Percentiles rank a stretch among this genome's conserved stretches.
Conservation (phyloP, 768 basidiomycete species). For the Mycena latifolia region DNA sequence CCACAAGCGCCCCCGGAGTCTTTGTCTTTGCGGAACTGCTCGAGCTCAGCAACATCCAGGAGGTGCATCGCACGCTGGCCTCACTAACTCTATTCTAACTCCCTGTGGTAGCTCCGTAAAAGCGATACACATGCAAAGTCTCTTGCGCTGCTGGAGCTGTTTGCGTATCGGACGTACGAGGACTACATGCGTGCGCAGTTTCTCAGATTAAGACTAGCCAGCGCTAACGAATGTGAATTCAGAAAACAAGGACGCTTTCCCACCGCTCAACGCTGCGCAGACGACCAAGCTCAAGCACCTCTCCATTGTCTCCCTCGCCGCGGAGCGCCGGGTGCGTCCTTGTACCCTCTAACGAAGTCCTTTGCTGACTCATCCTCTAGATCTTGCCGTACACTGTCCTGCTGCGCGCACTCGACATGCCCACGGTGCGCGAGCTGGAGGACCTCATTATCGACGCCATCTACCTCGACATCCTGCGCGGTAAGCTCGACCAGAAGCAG, state of each 20-base stretch:
- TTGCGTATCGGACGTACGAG: conserved; percentile 89
- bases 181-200: conserved; percentile 74
- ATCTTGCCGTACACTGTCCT: conserved; percentile 87
- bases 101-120: conserved; percentile 66
- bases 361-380: conserved; percentile 51
- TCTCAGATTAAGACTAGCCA: neutral
- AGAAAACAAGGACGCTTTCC: conserved; percentile 78
- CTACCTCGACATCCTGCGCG: conserved; percentile 90
- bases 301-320: conserved; percentile 87
- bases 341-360: too few species aligned
- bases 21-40: conserved; percentile 94
- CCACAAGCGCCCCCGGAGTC: conserved; percentile 89
- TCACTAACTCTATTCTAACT: conserved; percentile 1
- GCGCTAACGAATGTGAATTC: conserved; percentile 12
- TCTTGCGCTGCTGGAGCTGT: conserved; percentile 81
- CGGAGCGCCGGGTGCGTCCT: conserved; percentile 76
- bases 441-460: conserved; percentile 98
- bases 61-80: conserved; percentile 61
- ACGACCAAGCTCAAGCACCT: conserved; percentile 93
- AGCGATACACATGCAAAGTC: conserved; percentile 74
- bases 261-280: conserved; percentile 79
- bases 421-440: conserved; percentile 89
- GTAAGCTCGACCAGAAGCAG: conserved; percentile 94
- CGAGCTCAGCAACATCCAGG: conserved; percentile 84
- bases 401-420: conserved; percentile 77